Conservation (phyloP, 164 flowering plant genomes). For the Magnolia officinalis region DNA sequence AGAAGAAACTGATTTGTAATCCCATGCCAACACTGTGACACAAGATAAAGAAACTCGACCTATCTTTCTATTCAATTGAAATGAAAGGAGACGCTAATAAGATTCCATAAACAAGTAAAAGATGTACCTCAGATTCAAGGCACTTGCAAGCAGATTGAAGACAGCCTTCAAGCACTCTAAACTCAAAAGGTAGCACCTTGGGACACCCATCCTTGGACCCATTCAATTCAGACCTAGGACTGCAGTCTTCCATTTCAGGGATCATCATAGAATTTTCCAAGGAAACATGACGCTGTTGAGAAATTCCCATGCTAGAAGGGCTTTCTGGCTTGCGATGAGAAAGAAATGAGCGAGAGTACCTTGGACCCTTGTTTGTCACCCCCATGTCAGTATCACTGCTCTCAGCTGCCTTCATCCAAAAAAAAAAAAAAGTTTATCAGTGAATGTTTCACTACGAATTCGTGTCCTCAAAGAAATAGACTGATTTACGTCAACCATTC, state of each 20-base stretch:
- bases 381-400: conserved; percentile 18
- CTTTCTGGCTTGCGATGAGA: background rate
- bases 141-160: conserved; percentile 43
- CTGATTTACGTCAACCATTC: background rate
- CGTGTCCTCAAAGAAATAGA: background rate
- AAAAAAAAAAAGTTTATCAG: no score
- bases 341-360: background rate
- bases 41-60: background rate
- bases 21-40: conserved; percentile 1
- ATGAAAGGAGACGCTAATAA: background rate
- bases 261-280: background rate
- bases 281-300: background rate
- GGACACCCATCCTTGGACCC: conserved; percentile 14
- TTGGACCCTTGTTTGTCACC: background rate
- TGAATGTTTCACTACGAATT: no score
- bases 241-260: background rate
- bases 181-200: conserved; percentile 39
- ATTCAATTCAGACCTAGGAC: conserved; percentile 8
- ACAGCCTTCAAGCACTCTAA: conserved; percentile 43
- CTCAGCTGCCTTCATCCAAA: conserved; percentile 11
- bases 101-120: background rate
- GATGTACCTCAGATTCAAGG: conserved; percentile 38
- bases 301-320: background rate
- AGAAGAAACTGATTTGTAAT: no score
- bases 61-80: background rate